Evolutionary conservation across 768 basidiomycete genomes (phyloP), one percentile per base, ranked within the genome.

Genomic region (Tylopilus balloui): DNA sequence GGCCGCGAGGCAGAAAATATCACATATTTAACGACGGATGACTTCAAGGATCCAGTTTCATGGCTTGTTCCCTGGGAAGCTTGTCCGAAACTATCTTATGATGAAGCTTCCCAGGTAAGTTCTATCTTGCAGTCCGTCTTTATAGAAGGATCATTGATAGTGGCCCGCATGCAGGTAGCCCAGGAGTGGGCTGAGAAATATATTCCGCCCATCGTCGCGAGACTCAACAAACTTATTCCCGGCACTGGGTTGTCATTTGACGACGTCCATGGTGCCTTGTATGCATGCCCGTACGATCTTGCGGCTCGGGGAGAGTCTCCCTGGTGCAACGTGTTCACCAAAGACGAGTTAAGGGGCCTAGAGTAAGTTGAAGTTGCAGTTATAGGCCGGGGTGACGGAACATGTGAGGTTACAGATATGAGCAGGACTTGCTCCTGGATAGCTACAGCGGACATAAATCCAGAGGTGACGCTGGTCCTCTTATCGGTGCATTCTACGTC

Each of bases 221-320:
- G 71, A 38, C 59, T 75, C 40, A 70, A 72, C 51, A 39, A 55
- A 28, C 55, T 65, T 28, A 44, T 73, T 11, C 71, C 70, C 0
- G 68, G 58, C 0, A 59, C 72, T n/a, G 53, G 51, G 29, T 62
- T 74, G 24, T 57, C 64, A 11, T 25, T 53, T 6, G 52, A 64
- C 32, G 63, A 70, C 52, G 55, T 62, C 12, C 71, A 58, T 31
- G 74, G 74, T 24, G 71, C 71, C 45, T 62, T 75, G 42, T 73
- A 68, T 43, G 72, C 71, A 17, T 72, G 71, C 43, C 67, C 72
- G 28, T 75, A 71, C 41, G 73, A 73, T 49, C 59, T 70, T 32
- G 73, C 72, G 3, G 66, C 69, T 17, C 53, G 58, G 43, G 52
- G 59, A 17, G 42, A 40, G 17, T 69, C 74, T 24, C 70, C 74